Evolutionary conservation across 129 eudicot genomes (phyloP).

Genomic region (Smallanthus sonchifolius): DNA sequence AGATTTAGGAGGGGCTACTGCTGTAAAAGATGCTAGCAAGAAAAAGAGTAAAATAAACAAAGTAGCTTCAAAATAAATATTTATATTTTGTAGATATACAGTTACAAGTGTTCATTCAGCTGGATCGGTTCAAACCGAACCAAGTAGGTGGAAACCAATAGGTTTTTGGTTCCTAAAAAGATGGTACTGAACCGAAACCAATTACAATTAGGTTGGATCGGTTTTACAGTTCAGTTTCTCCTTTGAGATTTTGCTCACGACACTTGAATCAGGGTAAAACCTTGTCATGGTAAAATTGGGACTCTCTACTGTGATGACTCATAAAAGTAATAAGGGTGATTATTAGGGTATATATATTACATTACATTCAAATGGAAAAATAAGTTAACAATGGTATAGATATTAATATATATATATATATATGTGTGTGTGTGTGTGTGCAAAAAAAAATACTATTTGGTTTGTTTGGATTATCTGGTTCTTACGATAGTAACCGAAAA

Average conservation of each 20-base stretch:
- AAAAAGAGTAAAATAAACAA: conserved; percentile 12
- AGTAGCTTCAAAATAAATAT: not conserved
- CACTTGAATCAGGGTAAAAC: not conserved
- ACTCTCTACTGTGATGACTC: not conserved
- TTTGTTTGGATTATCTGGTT: not conserved
- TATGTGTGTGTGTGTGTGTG: too few relatives aligned
- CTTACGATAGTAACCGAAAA: not conserved
- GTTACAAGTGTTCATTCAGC: not conserved
- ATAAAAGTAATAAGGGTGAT: not conserved
- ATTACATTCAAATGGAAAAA: not conserved
- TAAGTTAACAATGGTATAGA: not conserved
- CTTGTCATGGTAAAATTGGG: not conserved
- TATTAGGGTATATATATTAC: not conserved
- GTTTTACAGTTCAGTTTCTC: not conserved
- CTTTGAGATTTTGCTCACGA: not conserved
- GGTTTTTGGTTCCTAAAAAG: not conserved
- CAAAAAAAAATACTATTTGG: not conserved
- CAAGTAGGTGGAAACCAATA: not conserved
- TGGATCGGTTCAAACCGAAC: not conserved
- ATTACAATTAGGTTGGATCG: too few relatives aligned
- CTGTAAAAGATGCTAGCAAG: conserved; percentile 22
- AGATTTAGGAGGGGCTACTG: conserved; percentile 62
- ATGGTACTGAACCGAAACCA: not conserved
- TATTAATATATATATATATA: not conserved
- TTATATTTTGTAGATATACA: not conserved